Evolutionary conservation across 2,329 filamentous ascomycete species (phyloP), one percentile per base, ranked within the genome.

Genomic region (Pseudogymnoascus sp.): DNA sequence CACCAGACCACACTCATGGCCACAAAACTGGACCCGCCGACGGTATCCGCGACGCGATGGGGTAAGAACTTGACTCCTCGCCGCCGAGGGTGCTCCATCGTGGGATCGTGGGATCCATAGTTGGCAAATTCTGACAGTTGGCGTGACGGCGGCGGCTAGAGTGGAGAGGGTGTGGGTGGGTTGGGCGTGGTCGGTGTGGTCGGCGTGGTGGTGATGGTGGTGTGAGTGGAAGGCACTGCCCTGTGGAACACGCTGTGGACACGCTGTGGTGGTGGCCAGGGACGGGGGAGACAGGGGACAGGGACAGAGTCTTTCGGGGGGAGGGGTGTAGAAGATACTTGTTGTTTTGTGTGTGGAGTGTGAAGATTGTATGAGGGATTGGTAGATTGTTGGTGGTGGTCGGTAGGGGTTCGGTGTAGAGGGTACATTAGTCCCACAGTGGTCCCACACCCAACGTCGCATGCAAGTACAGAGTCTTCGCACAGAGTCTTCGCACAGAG

Each of bases 31-130:
- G 49, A 34, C 40, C 38, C 49, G 28, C 49, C 49, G 49, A 56
- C 49, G 49, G 28, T 56, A 56, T 56, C 49, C 49, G 49, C 49
- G 49, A 34, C n/a, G 49, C 49, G 49, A 56, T 56, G 49, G 49
- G 49, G 49, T 56, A 56, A 56, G 28, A 56, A 18, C 28, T 31
- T 9, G 14, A 3, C n/a, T 34, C 49, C 8, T 34, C 49, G 49
- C 49, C 46, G 46, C 46, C 46, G 49, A 34, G 49, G n/a, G 1
- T 21, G 49, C 9, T 56, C 25, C 49, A 56, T 56, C 46, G 46
- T 56, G 28, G 28, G 28, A 31, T 31, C 28, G 28, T 31, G 11
- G 49, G 28, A 28, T 16, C 28, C 49, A 56, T 56, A 4, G 28
- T 16, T 34, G 49, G 9, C 28, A 31, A 56, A 56, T 56, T 56